Percentiles rank a stretch among this genome's conserved stretches.
Conservation (phyloP, 2,329 filamentous ascomycete genomes). For the Dactylonectria macrodidyma region DNA sequence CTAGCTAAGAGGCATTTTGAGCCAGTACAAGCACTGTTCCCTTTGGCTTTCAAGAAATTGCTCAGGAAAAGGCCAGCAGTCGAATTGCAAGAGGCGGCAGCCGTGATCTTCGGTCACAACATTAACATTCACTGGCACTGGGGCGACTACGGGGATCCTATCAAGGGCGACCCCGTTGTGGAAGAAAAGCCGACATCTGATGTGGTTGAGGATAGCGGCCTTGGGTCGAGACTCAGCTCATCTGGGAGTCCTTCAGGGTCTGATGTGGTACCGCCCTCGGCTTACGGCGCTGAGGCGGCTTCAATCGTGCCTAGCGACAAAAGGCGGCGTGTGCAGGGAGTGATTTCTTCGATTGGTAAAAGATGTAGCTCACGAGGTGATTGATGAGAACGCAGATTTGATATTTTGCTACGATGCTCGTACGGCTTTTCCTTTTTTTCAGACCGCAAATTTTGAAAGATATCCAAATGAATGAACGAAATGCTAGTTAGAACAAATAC, state of each 20-base stretch:
- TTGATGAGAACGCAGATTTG: background rate
- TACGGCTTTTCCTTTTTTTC: background rate
- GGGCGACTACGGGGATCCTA: background rate
- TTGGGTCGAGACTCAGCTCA: background rate
- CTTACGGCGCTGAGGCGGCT: background rate
- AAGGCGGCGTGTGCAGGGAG: background rate
- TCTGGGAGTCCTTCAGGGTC: background rate
- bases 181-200: background rate
- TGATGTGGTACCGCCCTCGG: background rate
- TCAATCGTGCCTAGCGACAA: background rate
- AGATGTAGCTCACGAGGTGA: background rate
- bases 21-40: background rate
- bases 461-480: background rate
- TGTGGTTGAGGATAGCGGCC: background rate
- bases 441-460: too few relatives aligned
- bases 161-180: background rate
- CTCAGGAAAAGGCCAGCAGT: background rate
- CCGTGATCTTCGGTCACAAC: background rate
- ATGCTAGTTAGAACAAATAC: slow-evolving; percentile 19
- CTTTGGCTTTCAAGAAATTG: background rate
- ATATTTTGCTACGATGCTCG: background rate
- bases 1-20: background rate
- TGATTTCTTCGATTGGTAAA: background rate
- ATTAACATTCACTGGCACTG: background rate
- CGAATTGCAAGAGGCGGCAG: background rate